Base-by-base conservation (phyloP, 2,329 filamentous ascomycete species). In the Aspergillus udagawae region DNA sequence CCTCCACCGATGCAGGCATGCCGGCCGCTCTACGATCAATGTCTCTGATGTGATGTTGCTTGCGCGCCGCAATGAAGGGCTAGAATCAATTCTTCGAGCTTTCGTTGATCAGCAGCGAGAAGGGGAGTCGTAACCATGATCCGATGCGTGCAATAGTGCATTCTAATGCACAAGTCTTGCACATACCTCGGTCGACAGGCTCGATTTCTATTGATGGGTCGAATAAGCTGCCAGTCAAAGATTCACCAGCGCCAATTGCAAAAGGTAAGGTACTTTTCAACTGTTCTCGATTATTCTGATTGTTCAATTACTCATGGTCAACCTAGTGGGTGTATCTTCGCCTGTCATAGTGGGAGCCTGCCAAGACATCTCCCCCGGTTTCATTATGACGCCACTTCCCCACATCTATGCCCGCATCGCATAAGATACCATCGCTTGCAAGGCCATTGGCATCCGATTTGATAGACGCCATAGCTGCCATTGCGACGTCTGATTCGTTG, bases 1-100 rank as follows among this genome's bases (percentile, higher is more conserved):
- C 54, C 60, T 67, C 81, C 14, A 29, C 28, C 72, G 63, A 82
- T 83, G 64, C 54, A 86, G 86, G 53, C 94, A 99, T 75, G 93
- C 90, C 10, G 89, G 90, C 1, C 84, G 93, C 27, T 85, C 84
- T 2, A 92, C 88, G 0, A 83, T 99, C 63, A 91, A 87, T 41
- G 89, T 88, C 0, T 89, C 92, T 52, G 94, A 99, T 70, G 92
- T 97, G 12, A 78, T 97, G 67, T 83, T 99, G 7, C 83, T 99
- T 29, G 87, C 91, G 27, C 82, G 94, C 60, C 86, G 93, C 58
- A 99, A 97, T 66, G 89, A 92, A 56, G 91, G 92, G 20, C 76
- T 99, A 21, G 86, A 92, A 64, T 82, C 82, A 17, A 86, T 97
- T 35, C 82, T 99, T 69, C 68, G 66, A 10, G 66, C 71, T 5